A percentile compares a stretch with the other conserved stretches of the same genome.
Conservation (phyloP, 768 basidiomycete genomes). For the Terana coerulea region DNA sequence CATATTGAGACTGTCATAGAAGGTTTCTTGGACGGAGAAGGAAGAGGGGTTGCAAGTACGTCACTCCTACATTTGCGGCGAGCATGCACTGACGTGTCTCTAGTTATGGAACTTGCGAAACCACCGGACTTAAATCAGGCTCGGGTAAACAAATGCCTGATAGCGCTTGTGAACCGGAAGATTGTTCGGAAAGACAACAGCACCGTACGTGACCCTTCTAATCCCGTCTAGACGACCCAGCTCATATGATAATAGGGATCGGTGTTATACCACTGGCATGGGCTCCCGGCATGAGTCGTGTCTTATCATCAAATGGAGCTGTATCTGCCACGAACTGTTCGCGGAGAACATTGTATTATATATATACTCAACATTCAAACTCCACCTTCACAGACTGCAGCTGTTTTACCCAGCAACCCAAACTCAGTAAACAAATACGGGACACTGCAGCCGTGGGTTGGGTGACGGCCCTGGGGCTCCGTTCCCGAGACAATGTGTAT, state of each 20-base stretch:
- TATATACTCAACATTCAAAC: too few relatives aligned
- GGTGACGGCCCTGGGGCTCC: too few relatives aligned
- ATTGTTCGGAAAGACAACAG: conserved; percentile 71
- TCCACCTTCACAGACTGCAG: too few relatives aligned
- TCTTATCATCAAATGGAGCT: too few relatives aligned
- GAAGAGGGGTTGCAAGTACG: conserved; percentile 60
- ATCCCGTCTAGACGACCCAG: too few relatives aligned
- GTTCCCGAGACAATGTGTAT: too few relatives aligned
- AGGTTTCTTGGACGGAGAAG: conserved; percentile 61
- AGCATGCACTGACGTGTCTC: conserved; percentile 31
- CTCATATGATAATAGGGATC: conserved; percentile 47
- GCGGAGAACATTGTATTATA: too few relatives aligned
- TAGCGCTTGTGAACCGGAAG: conserved; percentile 86
- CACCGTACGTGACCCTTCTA: conserved; percentile 27
- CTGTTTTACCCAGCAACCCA: too few relatives aligned
- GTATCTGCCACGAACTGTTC: too few relatives aligned
- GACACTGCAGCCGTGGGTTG: too few relatives aligned
- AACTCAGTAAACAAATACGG: too few relatives aligned
- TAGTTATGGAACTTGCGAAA: conserved; percentile 74
- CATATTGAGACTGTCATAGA: conserved; percentile 82
- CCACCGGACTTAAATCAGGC: conserved; percentile 86
- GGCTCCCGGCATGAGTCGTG: conserved; percentile 30
- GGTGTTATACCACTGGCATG: conserved; percentile 70
- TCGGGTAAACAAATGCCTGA: conserved; percentile 89
- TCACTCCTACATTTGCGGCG: conserved; percentile 35